Base-by-base conservation (phyloP, 2,329 filamentous ascomycete species). In the Colletotrichum musae region DNA sequence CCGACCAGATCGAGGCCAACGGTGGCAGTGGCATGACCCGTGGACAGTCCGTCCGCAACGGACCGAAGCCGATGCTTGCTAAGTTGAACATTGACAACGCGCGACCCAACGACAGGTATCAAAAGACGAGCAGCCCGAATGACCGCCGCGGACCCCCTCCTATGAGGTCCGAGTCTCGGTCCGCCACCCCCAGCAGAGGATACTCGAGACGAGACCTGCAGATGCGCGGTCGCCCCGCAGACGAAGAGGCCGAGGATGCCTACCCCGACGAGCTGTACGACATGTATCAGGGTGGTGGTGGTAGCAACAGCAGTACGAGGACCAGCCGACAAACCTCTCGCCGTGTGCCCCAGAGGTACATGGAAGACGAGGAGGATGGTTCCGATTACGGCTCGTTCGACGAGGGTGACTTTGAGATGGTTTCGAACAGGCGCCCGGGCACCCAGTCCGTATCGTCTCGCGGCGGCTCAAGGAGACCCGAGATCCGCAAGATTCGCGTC, bases 331-430 rank as follows among this genome's bases (percentile, higher is more conserved):
- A 84, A 68, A 75, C 77, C 62, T 54, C 76, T 70, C 75, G 73
- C 75, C 74, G 77, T 71, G 77, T 82, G 70, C 77, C 78, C 52
- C 88, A 87, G 48, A 86, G 88, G 60, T 94, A 93, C 76, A 92
- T 93, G 72, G 94, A 97, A 72, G 93, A 95, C 70, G 92, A 94
- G 1, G 92, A 94, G 57, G 90, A 90, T 66, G 91, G 86, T n/a
- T 92, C 91, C 73, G 90, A 92, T 64, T 91, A 92, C 73, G 86
- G 86, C 2, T 91, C 89, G 1, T 88, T 94, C 58, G 91, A 96
- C 71, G 91, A 94, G 72, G 90, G 87, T 18, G 92, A 94, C 24
- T 95, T 95, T 70, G 94, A 97, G 77, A 94, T 95, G 85, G 83
- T 95, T 41, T 89, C 87, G 7, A 86, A 84, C 57, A 79, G 87